Evolutionary conservation across 495 filamentous ascomycete species (phyloP), one percentile per base, ranked within the genome.

Genomic region (Cercophora newfieldiana): DNA sequence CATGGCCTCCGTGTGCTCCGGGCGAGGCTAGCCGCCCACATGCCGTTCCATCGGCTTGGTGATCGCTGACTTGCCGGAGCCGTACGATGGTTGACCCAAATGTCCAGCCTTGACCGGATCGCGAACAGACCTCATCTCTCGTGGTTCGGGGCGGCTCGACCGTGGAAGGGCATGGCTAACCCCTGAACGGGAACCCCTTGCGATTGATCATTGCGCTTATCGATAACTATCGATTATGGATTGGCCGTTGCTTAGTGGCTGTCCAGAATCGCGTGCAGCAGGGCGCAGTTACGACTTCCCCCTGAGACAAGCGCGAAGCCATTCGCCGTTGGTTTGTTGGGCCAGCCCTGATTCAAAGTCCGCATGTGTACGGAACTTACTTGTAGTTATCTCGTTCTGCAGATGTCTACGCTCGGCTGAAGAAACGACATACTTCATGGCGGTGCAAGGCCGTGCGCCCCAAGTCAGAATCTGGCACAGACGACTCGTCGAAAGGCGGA

Each of bases 41-140:
- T 26, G 6, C 30, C 50, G 61, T 63, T 37, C 61, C 61, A 65
- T 65, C 63, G 63, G 63, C 63, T 48, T 50, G 63, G 31, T 59
- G 64, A 44, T 54, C 22, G 30, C 64, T 29, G 57, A 66, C 55
- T 19, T 54, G 47, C 48, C 57, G 64, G 64, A 25, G 26, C 25
- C 33, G 54, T 50, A 31, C 51, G 7, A 26, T 53, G 53, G 55
- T 49, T 55, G 31, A 31, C 22, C 49, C 61, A 63, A 22, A 33
- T 22, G 29, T 25, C 18, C 18, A 51, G 25, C 62, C 2, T 18
- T 30, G 56, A 37, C 21, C 48, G 24, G 47, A 44, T 24, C 18
- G 64, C 57, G 58, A 66, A 61, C 64, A 66, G 64, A 66, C 64
- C 47, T 44, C 51, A n/a, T 21, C 31, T 6, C 8, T n/a, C 31